Base-by-base conservation (phyloP, 2,329 filamentous ascomycete genomes). In the Ceratocystis papillata region DNA sequence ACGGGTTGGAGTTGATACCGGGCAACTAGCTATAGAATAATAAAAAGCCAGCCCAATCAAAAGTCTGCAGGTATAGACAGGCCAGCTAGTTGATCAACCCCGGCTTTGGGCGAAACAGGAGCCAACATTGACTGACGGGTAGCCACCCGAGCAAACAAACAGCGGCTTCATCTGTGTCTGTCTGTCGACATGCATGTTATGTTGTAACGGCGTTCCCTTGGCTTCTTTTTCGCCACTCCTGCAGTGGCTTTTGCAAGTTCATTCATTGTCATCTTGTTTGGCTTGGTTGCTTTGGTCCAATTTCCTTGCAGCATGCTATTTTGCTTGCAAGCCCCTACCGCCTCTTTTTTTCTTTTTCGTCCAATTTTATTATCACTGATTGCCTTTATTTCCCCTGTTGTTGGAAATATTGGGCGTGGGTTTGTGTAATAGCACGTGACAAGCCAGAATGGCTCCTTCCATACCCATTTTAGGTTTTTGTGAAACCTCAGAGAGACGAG, bases 371-470 rank as follows among this genome's bases (percentile, higher is more conserved):
- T 48, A 20, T 30, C 37, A 45, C 45, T n/a, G 25, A 20, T 63
- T 59, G 25, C 15, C 28, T 33, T 6, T 30, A 59, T n/a, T 59
- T 53, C n/a, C 30, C 33, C 25, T 37, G 55, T 59, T 37, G 28
- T 59, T 59, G 55, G 55, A 59, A 59, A 59, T n/a, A n/a, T 59
- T 15, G 61, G 25, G 41, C 12, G 25, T 46, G 25, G 46, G 37
- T 22, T 46, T 53, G 62, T 63, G 45, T 50, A 53, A 53, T 63
- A 53, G n/a, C 62, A 63, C 62, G 62, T 63, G 62, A 63, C 62
- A 28, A 59, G 37, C 33, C 55, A 53, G 45, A 33, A 15, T 41
- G 37, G 37, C 28, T 46, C 45, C 46, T 17, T 12, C 45, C 59
- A 41, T 45, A 5, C 30, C 25, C n/a, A 44, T 63, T 63, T 63